Conservation (phyloP, 2,329 filamentous ascomycete species). For the Periconia sp. region DNA sequence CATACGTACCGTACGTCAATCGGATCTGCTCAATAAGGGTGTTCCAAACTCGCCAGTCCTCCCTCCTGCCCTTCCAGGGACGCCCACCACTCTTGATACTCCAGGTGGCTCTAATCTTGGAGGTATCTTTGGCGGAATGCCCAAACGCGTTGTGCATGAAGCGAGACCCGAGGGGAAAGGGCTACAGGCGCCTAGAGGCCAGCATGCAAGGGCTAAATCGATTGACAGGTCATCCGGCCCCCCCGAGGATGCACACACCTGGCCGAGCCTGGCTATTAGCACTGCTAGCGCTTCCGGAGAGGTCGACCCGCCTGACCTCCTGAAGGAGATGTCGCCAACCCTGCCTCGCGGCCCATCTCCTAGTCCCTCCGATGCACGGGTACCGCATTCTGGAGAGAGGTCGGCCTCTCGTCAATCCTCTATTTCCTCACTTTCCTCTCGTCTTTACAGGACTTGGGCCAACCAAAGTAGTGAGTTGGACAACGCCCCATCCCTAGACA, state of each 20-base stretch:
- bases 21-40: constrained; percentile 33
- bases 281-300: constrained; percentile 63
- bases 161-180: constrained; percentile 44
- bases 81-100: constrained; percentile 47
- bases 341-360: constrained; percentile 44
- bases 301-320: constrained; percentile 53
- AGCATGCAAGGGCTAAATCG: constrained; percentile 58
- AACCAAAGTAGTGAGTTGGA: constrained; percentile 25
- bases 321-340: constrained; percentile 43
- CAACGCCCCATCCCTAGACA: constrained; percentile 19
- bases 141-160: constrained; percentile 50
- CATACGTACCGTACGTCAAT: constrained; percentile 48
- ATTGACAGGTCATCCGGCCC: constrained; percentile 64
- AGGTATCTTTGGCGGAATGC: constrained; percentile 50
- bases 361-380: constrained; percentile 44
- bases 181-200: constrained; percentile 45
- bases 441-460: constrained; percentile 26
- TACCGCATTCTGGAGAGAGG: constrained; percentile 19
- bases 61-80: constrained; percentile 48
- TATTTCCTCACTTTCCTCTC: constrained; percentile 41
- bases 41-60: constrained; percentile 40
- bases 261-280: constrained; percentile 65
- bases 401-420: constrained; percentile 43
- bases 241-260: constrained; percentile 64
- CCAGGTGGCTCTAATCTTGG: constrained; percentile 46